Conservation (phyloP, 331 rosid species). For the Acacia pycnantha region DNA sequence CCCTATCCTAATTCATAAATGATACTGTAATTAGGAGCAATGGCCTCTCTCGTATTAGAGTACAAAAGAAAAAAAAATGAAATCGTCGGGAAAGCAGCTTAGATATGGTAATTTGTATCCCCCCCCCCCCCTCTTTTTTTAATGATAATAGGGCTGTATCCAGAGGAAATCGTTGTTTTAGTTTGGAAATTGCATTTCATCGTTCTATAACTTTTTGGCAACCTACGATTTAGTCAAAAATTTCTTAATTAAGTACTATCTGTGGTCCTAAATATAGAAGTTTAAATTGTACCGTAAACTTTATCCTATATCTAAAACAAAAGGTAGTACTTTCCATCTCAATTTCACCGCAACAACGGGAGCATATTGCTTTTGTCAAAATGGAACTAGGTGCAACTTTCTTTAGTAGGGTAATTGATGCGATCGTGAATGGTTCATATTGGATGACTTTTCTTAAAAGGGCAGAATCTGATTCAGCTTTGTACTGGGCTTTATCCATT, state of each 20-base stretch:
- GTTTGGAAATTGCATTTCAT: background rate
- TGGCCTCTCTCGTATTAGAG: background rate
- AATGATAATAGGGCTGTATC: background rate
- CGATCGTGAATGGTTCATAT: constrained; percentile 18
- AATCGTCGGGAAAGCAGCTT: background rate
- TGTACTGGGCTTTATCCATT: background rate
- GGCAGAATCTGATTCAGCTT: constrained; percentile 33
- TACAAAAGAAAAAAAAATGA: background rate
- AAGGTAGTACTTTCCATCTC: background rate
- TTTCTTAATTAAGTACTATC: background rate
- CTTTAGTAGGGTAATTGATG: constrained; percentile 10
- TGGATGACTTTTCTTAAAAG: constrained; percentile 23
- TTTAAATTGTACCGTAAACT: too few species aligned
- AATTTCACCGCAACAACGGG: background rate
- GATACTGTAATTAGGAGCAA: background rate
- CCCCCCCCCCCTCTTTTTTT: too few species aligned
- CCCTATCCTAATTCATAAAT: background rate
- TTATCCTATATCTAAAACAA: too few species aligned
- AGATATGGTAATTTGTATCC: background rate
- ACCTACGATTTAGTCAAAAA: background rate
- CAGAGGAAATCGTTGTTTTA: background rate
- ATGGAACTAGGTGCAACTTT: constrained; percentile 20
- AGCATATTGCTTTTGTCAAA: constrained; percentile 29
- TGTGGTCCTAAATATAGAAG: too few species aligned
- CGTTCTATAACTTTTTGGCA: background rate